Base-by-base conservation (phyloP, 345 rosid species). In the Mallotus nudiflorus region DNA sequence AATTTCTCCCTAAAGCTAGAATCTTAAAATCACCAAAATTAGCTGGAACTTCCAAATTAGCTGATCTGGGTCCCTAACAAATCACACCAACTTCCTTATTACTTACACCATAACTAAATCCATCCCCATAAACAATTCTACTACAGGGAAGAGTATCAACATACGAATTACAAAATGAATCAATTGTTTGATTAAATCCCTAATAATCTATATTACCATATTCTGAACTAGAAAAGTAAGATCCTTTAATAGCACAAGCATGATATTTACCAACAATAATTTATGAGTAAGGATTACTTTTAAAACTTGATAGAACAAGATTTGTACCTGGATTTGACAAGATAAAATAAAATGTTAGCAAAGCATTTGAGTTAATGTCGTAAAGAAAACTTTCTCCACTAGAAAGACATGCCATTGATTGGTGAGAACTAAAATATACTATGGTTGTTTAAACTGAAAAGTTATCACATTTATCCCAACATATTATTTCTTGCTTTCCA, bases 11-110 rank as follows among this genome's bases (percentile, higher is more conserved):
- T 0, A 96, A 87, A 64, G 95, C 89, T 66, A 94, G 78, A 58
- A 78, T 74, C 16, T 29, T 51, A 65, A 84, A 87, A 61, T 71
- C 55, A 0, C 77, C 83, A 0, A 86, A 80, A 19, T 77, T 73
- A 35, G 66, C 82, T 3, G 83, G 82, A 76, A 88, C 48, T 48
- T 83, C 84, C 31, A 93, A 72, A 67, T n/a, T 63, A 3, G 55
- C 55, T 16, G 89, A 80, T 16, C 76, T 78, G 1, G 98, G 97
- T 65, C 98, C 98, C 89, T 93, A 94, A 64, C 98, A 94, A 65
- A 81, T 75, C 25, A 88, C 15, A 49, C 91, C 95, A 25, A 89
- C 88, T 24, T 77, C 88, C 77, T 27, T 31, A 24, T 16, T 31
- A 24, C 89, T 84, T 56, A 85, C 81, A 35, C 98, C 98, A 73